Base-by-base conservation (phyloP, 208 protist genomes). In the Trypanosoma congolense region DNA sequence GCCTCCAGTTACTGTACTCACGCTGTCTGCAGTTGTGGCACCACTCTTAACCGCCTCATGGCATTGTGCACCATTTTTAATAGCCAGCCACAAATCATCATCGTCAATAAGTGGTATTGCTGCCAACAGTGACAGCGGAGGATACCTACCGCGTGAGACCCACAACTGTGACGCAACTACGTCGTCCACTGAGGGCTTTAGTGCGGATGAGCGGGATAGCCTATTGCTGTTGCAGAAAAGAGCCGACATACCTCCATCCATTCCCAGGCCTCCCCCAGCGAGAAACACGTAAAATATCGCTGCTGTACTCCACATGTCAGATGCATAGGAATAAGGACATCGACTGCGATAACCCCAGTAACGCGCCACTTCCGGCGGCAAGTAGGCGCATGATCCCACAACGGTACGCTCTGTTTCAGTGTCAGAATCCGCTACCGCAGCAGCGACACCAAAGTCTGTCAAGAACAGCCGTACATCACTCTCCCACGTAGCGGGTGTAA, bases 271-370 rank as follows among this genome's bases (percentile, higher is more conserved):
- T 5, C 65, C 65, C 18, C 61, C 56, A 0, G 61, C 55, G 2
- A 72, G 51, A 31, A 72, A 55, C 9, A 72, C 56, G 47, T 72
- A 72, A 43, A 72, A 72, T 4, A 64, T 36, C 3, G 65, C 65
- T n/a, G 51, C 65, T 5, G 50, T 55, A 35, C 65, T 72, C 65
- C 65, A 72, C 19, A 72, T 38, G 44, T 72, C 65, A 8, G 65
- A 61, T 8, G 65, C 35, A 36, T 53, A 50, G 33, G 58, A 58
- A 38, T 65, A 72, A 12, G 50, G 31, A 31, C 54, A 57, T 35
- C 46, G 56, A n/a, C 24, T 48, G 21, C 47, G 45, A 22, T 60
- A 61, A 16, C 65, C 65, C 65, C 65, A 72, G 18, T 56, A 58
- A 3, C 44, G 45, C 25, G 65, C 65, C 29, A 72, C 48, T 31